Evolutionary conservation across 768 basidiomycete genomes (phyloP).

Genomic region (Daedaleopsis nitida): DNA sequence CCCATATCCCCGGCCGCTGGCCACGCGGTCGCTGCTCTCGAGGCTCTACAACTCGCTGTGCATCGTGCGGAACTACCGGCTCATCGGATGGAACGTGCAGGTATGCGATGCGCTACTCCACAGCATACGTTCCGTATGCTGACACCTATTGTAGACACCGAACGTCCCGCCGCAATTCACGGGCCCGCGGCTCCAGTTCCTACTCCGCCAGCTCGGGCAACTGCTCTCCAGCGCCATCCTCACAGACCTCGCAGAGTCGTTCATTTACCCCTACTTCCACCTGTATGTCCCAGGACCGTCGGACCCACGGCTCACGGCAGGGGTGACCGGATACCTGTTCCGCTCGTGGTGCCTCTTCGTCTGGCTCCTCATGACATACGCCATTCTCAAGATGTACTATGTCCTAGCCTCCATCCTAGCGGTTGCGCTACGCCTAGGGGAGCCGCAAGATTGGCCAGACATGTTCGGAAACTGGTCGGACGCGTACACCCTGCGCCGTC

Average conservation of each 20-base stretch:
- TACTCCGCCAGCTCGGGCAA: slow-evolving; percentile 2
- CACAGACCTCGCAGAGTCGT: slow-evolving; percentile 13
- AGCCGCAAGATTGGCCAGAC: slow-evolving; percentile 21
- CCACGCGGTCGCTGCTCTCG: slow-evolving; percentile 2
- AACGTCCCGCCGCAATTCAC: slow-evolving; percentile 13
- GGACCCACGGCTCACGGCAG: background rate
- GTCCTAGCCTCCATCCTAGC: background rate
- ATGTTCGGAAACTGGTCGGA: slow-evolving; percentile 20
- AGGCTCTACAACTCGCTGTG: slow-evolving; percentile 12
- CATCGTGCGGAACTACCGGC: slow-evolving; percentile 13
- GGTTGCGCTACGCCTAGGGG: slow-evolving; percentile 11
- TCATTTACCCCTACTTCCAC: slow-evolving; percentile 1
- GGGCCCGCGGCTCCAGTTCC: slow-evolving; percentile 9
- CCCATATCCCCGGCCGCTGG: background rate
- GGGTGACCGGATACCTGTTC: background rate
- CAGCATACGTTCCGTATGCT: background rate
- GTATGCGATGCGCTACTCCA: slow-evolving; percentile 1
- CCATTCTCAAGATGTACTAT: slow-evolving; percentile 15
- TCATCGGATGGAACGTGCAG: slow-evolving; percentile 24
- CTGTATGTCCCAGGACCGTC: slow-evolving; percentile 3
- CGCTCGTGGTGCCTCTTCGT: slow-evolving; percentile 3
- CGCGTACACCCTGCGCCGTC: slow-evolving; percentile 24
- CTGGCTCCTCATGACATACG: slow-evolving; percentile 3
- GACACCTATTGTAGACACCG: background rate
- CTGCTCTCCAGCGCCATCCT: slow-evolving; percentile 7